Conservation (phyloP, 2,329 filamentous ascomycete genomes). For the Apiospora sp. region DNA sequence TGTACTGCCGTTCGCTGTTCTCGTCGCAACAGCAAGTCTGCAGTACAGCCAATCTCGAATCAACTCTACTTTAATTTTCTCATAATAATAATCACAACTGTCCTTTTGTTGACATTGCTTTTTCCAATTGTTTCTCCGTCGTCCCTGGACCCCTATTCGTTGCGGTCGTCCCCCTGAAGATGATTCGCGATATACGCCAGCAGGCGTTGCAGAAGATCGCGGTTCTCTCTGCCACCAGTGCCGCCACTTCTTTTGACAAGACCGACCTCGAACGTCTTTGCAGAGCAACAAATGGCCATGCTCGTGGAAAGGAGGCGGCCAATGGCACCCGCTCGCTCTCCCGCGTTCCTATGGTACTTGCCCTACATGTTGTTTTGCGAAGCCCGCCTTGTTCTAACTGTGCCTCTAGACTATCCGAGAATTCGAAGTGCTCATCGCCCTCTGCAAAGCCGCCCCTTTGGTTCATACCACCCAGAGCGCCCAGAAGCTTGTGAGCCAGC, state of each 20-base stretch:
- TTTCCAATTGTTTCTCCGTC: neutral
- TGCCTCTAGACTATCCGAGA: constrained; percentile 79
- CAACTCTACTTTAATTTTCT: neutral
- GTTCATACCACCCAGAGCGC: constrained; percentile 77
- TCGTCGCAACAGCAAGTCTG: neutral
- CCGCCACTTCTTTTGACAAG: constrained; percentile 63
- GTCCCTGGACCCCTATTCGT: constrained; percentile 2
- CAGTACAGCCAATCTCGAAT: neutral
- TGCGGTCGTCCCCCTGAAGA: constrained; percentile 35
- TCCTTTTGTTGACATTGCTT: neutral
- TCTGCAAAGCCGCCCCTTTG: constrained; percentile 87
- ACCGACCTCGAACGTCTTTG: constrained; percentile 71
- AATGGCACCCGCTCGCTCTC: constrained; percentile 61
- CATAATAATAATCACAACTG: neutral
- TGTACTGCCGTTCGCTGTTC: neutral
- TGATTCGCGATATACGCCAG: constrained; percentile 66
- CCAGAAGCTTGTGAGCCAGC: constrained; percentile 77
- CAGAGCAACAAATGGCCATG: constrained; percentile 60
- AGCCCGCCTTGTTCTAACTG: constrained; percentile 8
- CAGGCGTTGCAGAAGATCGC: constrained; percentile 72
- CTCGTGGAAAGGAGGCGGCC: constrained; percentile 50
- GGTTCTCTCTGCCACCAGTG: constrained; percentile 64
- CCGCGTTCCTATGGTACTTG: constrained; percentile 66
- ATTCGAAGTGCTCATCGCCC: constrained; percentile 87
- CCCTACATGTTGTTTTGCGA: constrained; percentile 21